These are phyloP conservation scores for Mucor piriformis DNA, from an alignment of 371 early-diverging fungal genomes.

Conservation along the genomic window DNA sequence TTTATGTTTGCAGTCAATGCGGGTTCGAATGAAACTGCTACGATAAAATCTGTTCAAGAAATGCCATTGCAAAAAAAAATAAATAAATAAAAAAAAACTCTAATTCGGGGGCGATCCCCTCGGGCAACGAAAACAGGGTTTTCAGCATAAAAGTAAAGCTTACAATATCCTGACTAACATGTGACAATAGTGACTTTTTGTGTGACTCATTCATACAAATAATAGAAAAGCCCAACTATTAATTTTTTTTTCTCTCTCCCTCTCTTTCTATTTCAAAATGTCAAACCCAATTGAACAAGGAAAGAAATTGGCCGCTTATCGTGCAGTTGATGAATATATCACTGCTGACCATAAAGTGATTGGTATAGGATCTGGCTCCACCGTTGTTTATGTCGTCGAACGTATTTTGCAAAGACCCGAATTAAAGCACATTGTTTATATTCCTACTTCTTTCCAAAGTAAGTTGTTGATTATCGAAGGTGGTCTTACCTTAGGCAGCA, in stretches of 20 bases:
- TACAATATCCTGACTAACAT: no score
- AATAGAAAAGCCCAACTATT: no score
- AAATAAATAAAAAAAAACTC: no score
- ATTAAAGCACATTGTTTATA: slow-evolving; percentile 66
- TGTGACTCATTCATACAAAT: slow-evolving; percentile 1
- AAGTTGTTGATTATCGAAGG: slow-evolving; percentile 76
- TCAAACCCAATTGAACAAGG: slow-evolving; percentile 53
- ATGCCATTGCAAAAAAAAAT: no score
- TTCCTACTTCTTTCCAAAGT: slow-evolving; percentile 94
- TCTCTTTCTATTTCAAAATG: slow-evolving; percentile 1
- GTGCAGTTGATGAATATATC: slow-evolving; percentile 84
- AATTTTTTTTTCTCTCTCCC: not conserved
- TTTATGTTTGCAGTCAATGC: no score
- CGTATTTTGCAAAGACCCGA: slow-evolving; percentile 72
- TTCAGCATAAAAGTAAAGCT: no score
- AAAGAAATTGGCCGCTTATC: slow-evolving; percentile 78
- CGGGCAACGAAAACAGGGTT: no score
- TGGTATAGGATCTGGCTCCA: slow-evolving; percentile 91
- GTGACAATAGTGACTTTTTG: not conserved
- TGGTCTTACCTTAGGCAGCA: slow-evolving; percentile 65
- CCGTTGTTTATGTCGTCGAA: slow-evolving; percentile 85
- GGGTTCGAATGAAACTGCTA: no score
- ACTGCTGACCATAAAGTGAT: slow-evolving; percentile 63
- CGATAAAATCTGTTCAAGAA: no score
- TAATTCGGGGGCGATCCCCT: no score